Percentiles rank a stretch among this genome's conserved stretches.
phyloP scores from a whole-genome alignment of 306 rosid genomes.

The Begonia loranthoides region DNA sequence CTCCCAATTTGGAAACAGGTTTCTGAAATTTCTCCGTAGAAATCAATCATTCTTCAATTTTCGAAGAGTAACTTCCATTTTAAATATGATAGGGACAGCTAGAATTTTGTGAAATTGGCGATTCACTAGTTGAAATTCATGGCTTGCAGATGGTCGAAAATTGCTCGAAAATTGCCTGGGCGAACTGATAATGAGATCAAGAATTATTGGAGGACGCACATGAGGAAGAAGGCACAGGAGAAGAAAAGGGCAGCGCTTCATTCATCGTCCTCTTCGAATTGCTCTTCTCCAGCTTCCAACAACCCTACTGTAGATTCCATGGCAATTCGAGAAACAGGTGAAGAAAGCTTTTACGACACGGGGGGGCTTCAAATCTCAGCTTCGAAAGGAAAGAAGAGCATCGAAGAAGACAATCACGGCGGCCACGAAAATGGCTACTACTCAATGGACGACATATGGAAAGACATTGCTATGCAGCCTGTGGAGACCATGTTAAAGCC shows the following conservation, averaged over 20 bases:
- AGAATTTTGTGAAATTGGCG: too few species aligned
- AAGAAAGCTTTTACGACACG: conserved; percentile 66
- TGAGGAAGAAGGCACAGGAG: conserved; percentile 87
- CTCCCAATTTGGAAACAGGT: conserved; percentile 97
- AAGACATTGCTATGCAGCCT: conserved; percentile 37
- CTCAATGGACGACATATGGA: conserved; percentile 94
- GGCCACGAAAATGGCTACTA: conserved; percentile 18
- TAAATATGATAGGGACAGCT: too few species aligned
- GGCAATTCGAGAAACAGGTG: conserved; percentile 37
- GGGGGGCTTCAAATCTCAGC: conserved; percentile 30
- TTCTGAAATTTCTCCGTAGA: neutral
- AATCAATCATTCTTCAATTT: too few species aligned
- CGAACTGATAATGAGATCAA: conserved; percentile 96
- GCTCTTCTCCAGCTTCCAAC: conserved; percentile 37
- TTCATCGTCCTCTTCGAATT: conserved; percentile 16
- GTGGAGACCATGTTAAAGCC: conserved; percentile 12
- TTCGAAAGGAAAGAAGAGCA: conserved; percentile 13
- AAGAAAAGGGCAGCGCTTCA: conserved; percentile 21
- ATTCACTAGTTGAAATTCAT: too few species aligned
- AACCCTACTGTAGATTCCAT: conserved; percentile 34
- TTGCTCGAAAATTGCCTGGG: conserved; percentile 85
- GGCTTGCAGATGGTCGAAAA: conserved; percentile 73
- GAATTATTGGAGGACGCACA: conserved; percentile 89
- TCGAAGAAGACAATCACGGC: conserved; percentile 7
- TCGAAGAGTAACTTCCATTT: too few species aligned